Conservation (phyloP, 805 yeast species). For the Metschnikowia hibisci region DNA sequence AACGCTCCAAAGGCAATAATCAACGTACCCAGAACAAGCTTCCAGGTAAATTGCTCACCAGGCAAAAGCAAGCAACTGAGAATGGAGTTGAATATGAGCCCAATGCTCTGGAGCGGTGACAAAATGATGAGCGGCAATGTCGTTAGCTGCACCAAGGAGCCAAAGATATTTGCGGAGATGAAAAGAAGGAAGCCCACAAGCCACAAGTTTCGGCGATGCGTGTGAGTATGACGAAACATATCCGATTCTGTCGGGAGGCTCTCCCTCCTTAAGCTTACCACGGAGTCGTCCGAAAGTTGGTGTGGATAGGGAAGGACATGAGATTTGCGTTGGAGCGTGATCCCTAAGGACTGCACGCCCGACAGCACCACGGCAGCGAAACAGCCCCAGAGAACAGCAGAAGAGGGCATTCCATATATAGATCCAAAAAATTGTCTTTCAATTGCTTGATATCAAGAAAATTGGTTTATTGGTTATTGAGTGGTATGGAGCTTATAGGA, state of each 20-base stretch:
- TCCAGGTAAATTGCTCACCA: constrained; percentile 60
- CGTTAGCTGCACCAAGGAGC: constrained; percentile 78
- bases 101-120: constrained; percentile 81
- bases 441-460: neutral
- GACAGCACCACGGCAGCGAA: constrained; percentile 69
- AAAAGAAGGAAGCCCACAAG: constrained; percentile 68
- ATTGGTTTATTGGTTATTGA: neutral
- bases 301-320: constrained; percentile 41
- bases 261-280: constrained; percentile 12
- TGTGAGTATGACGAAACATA: constrained; percentile 23
- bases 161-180: constrained; percentile 68
- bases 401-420: constrained; percentile 7
- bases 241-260: constrained; percentile 7
- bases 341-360: constrained; percentile 75
- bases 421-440: neutral
- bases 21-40: constrained; percentile 59
- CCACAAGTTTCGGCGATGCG: constrained; percentile 60
- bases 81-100: constrained; percentile 80
- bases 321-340: constrained; percentile 77
- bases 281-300: constrained; percentile 12
- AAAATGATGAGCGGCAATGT: constrained; percentile 77
- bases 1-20: constrained; percentile 72
- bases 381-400: constrained; percentile 44
- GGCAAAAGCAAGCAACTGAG: constrained; percentile 62
- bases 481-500: too few species aligned